phyloP scores from a whole-genome alignment of 139 green algal genomes.

The Asterochloris sp. region DNA sequence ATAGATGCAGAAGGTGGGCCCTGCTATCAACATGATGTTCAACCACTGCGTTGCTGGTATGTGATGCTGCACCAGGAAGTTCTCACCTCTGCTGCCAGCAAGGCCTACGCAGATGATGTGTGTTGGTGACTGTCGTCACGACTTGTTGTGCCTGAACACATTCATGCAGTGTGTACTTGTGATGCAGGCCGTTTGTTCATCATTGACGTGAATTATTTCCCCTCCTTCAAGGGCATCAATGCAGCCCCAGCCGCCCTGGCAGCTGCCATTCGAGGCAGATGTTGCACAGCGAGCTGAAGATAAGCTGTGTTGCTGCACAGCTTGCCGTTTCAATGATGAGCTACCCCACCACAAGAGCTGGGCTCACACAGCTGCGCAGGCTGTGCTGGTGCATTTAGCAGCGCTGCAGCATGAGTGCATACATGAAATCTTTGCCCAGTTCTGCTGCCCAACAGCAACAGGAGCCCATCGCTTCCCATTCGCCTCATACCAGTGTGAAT shows the following conservation, averaged over 20 bases:
- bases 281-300: too few species aligned
- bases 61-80: neutral
- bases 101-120: neutral
- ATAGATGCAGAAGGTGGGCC: neutral
- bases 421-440: too few species aligned
- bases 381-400: too few species aligned
- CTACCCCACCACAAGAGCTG: too few species aligned
- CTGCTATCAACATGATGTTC: neutral
- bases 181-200: slow-evolving; percentile 39
- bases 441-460: too few species aligned
- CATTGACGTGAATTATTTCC: slow-evolving; percentile 78
- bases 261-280: neutral
- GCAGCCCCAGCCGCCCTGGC: slow-evolving; percentile 26
- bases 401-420: too few species aligned
- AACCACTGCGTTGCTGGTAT: neutral
- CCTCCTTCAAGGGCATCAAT: slow-evolving; percentile 47
- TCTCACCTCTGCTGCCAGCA: neutral
- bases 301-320: too few species aligned
- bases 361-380: too few species aligned
- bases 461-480: too few species aligned
- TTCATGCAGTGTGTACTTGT: neutral
- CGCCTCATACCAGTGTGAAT: too few species aligned
- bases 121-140: neutral
- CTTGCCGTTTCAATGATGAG: too few species aligned
- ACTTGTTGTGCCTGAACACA: neutral